Evolutionary conservation across 2,329 filamentous ascomycete species (phyloP), one percentile per base, ranked within the genome.

Genomic region (Microdochium paspali): DNA sequence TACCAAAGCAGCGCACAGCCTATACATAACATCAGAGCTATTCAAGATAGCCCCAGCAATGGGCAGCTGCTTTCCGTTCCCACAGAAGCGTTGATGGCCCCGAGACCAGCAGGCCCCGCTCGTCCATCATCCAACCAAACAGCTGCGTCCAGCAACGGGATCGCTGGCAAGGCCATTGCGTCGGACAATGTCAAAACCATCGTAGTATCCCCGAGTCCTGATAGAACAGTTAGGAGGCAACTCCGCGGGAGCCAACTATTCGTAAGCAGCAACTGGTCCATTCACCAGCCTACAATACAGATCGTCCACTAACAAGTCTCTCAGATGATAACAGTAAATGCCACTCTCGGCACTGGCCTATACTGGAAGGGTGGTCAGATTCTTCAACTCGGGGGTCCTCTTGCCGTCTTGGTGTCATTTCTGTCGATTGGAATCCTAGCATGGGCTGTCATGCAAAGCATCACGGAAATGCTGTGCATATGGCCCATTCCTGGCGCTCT

Each of bases 401-500:
- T 61, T 5, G 55, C 55, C 9, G 55, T 59, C 5, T 48, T 61
- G 13, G 42, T 61, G n/a, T 54, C 58, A 2, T 62, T 60, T 23
- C 43, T 61, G n/a, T 44, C 58, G 2, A 49, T 60, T 3, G 60
- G 60, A 10, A 24, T 59, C 32, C 46, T 62, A 9, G 54, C 58
- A 10, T 61, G 58, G 58, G 53, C 53, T 23, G 58, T 61, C n/a
- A 62, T 58, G 56, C 58, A 62, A 43, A 61, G 58, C 46, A 56
- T 61, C 31, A 56, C 58, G 20, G 60, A 62, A 40, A 51, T 62
- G 47, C 49, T 61, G 10, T 62, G 59, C 48, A 58, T 62, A 20
- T 62, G 60, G 60, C 60, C 61, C 4, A 54, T 65, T 13, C 60
- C 61, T 1, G 61, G 61, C 21, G 61, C 61, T 2, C 28, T 64